Evolutionary conservation across 805 yeast genomes (phyloP).

Genomic region (Candida loeiensis): DNA sequence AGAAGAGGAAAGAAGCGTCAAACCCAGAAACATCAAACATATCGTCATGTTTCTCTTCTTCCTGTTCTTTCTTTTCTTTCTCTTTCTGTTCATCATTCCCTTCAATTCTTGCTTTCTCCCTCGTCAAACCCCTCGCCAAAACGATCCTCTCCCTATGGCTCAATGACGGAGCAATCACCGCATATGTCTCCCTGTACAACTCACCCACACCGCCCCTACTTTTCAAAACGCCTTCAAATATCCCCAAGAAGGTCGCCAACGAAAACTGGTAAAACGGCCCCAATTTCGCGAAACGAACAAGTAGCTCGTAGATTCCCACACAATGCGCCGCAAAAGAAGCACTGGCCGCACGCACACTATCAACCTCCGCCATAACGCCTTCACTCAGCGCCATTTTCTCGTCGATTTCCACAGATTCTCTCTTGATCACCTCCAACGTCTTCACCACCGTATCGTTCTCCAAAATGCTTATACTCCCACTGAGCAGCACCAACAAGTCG

Average conservation of each 20-base stretch:
- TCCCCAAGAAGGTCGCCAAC: constrained; percentile 28
- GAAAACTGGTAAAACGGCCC: constrained; percentile 60
- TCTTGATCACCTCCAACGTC: constrained; percentile 62
- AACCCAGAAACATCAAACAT: too few relatives aligned
- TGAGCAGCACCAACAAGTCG: constrained; percentile 54
- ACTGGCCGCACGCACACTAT: constrained; percentile 44
- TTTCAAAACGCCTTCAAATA: constrained; percentile 16
- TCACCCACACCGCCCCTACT: constrained; percentile 14
- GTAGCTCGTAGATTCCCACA: constrained; percentile 45
- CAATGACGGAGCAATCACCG: constrained; percentile 45
- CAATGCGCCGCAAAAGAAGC: constrained; percentile 54
- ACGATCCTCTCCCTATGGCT: constrained; percentile 41
- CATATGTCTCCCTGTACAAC: constrained; percentile 48
- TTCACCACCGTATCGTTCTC: constrained; percentile 61
- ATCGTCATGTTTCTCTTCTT: too few relatives aligned
- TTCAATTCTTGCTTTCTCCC: constrained; percentile 24
- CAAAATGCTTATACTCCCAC: constrained; percentile 55
- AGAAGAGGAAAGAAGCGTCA: constrained; percentile 23
- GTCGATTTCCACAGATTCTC: constrained; percentile 54
- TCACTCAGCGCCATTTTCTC: constrained; percentile 52
- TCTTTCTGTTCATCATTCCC: constrained; percentile 3
- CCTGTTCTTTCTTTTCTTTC: background rate
- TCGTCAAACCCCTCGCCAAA: constrained; percentile 30
- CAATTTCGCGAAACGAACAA: constrained; percentile 36
- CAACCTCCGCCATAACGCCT: constrained; percentile 52